These are phyloP conservation scores for Alternaria angustiovoidea DNA, from an alignment of 2,329 filamentous ascomycete species.

Conservation along the genomic window DNA sequence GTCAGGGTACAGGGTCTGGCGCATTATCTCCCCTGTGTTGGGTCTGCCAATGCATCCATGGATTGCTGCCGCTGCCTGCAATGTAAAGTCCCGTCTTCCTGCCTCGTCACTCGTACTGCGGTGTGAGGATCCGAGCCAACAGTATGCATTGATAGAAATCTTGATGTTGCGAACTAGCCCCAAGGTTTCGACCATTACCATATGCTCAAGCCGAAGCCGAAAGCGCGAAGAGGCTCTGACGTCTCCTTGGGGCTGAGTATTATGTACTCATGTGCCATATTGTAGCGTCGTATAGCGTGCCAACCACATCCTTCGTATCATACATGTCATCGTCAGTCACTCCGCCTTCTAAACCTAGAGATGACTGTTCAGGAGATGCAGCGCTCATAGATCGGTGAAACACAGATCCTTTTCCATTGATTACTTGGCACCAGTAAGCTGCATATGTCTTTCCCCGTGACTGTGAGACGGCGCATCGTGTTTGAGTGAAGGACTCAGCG, in stretches of 20 bases:
- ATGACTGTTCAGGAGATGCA: not conserved
- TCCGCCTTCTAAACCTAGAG: not conserved
- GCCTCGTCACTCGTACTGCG: not conserved
- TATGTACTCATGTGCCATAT: not conserved
- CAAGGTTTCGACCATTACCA: not conserved
- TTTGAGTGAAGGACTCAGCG: not conserved
- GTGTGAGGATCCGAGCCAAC: not conserved
- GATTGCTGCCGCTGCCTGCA: not conserved
- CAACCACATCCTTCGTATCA: not conserved
- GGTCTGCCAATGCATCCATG: not conserved
- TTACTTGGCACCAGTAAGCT: not conserved
- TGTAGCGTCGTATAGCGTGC: not conserved
- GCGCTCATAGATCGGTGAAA: not conserved
- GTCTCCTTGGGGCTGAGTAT: not conserved
- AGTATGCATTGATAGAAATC: not conserved
- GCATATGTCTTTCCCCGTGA: not conserved
- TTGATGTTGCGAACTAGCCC: not conserved
- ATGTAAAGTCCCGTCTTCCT: not conserved
- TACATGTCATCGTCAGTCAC: constrained; percentile 2
- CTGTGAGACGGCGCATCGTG: not conserved
- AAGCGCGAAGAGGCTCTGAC: not conserved
- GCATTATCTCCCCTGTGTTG: not conserved
- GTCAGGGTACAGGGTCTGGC: not conserved
- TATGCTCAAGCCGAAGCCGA: not conserved
- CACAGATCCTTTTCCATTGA: too few species aligned